phyloP scores from a whole-genome alignment of 1,284 basidiomycete genomes.

The Vanrija pseudolonga region DNA sequence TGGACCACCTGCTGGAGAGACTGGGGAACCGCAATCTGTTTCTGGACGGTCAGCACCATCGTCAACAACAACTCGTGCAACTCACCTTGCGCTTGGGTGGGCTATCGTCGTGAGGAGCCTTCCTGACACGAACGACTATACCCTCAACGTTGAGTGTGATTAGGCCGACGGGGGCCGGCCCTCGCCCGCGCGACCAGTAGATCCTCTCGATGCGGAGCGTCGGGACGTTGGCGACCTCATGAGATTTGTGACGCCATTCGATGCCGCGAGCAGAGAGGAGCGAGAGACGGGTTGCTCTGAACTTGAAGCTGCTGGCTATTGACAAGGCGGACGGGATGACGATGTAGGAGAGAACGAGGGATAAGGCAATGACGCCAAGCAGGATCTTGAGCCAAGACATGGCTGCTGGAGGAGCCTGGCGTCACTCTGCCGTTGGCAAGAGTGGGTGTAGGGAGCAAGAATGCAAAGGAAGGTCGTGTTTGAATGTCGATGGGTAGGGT shows the following conservation, averaged over 20 bases:
- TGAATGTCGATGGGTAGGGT: too few species aligned
- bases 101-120: not conserved
- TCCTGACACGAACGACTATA: slow-evolving; percentile 23
- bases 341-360: slow-evolving; percentile 11
- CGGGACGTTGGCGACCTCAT: slow-evolving; percentile 16
- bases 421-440: not conserved
- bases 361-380: slow-evolving; percentile 11
- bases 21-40: too few species aligned
- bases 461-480: too few species aligned
- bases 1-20: slow-evolving; percentile 6
- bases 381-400: slow-evolving; percentile 8
- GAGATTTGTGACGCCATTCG: slow-evolving; percentile 31
- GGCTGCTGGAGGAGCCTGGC: not conserved
- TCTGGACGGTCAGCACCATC: not conserved
- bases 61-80: too few species aligned
- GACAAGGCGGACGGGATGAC: slow-evolving; percentile 16
- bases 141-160: slow-evolving; percentile 40
- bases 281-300: slow-evolving; percentile 24
- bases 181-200: slow-evolving; percentile 32
- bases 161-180: slow-evolving; percentile 17
- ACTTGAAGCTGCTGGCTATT: slow-evolving; percentile 9
- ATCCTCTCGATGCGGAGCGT: slow-evolving; percentile 33
- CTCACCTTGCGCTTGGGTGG: slow-evolving; percentile 4
- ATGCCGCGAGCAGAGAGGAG: slow-evolving; percentile 27
- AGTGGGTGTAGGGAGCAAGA: not conserved